Base-by-base conservation (phyloP, 495 filamentous ascomycete species). In the Stereocaulon alpinum region DNA sequence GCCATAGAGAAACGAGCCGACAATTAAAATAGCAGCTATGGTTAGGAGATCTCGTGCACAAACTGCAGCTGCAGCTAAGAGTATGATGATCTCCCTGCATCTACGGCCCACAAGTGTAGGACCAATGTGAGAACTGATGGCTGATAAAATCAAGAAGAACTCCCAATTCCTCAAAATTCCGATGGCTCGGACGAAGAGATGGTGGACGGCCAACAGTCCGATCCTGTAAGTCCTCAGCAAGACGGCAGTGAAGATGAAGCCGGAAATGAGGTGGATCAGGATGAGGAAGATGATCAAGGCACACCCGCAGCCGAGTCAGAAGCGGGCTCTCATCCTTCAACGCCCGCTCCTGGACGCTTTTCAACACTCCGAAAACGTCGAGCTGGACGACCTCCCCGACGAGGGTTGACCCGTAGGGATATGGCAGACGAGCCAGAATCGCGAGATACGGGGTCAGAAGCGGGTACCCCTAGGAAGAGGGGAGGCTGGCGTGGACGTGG, bases 351-450 rank as follows among this genome's bases (percentile, higher is more conserved):
- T 72, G 34, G 71, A 71, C 37, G 66, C 63, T 73, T 84, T 65
- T 64, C 84, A 70, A 74, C 83, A 73, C 76, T 84, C 69, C 84
- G 88, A 65, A 86, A 88, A 68, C 82, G 87, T 62, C 87, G 91
- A 45, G 80, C 91, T 2, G 91, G 91, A 15, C 83, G 91, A 32
- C 91, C 90, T 2, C 88, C 91, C 22, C 91, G 90, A 78, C 89
- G 88, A 65, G 80, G 82, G 27, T 86, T 85, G 0, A 82, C 86
- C 6, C 88, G 88, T 68, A 89, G 86, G 83, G 82, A 89, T 68
- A 68, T 71, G 6, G 79, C 77, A 5, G 80, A 86, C 58, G 80
- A 83, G 58, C 72, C 69, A 0, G 82, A 82, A 22, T 75, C 76
- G 40, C 70, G 75, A 41, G 77, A 81, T 66, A 68, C 79, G 57